Conservation (phyloP, 352 stramenopile genomes). For the Blastocystis sp. region DNA sequence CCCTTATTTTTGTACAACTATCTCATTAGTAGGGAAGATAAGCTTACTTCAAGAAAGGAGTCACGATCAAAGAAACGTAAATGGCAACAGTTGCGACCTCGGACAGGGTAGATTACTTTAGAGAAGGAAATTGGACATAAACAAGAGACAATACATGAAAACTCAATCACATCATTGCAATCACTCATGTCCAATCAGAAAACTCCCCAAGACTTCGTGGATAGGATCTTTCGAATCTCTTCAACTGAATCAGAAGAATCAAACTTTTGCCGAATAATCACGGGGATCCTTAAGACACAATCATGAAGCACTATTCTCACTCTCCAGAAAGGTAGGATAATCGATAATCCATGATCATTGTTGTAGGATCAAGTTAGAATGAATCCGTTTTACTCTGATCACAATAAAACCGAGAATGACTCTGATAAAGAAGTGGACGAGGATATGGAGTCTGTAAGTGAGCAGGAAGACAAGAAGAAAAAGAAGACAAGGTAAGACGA, state of each 20-base stretch:
- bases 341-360: no score
- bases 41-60: slow-evolving; percentile 14
- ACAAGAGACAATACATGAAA: slow-evolving; percentile 29
- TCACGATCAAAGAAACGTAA: slow-evolving; percentile 4
- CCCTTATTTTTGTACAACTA: slow-evolving; percentile 2
- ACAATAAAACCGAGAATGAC: background rate
- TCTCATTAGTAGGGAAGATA: background rate
- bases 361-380: background rate
- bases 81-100: background rate
- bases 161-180: background rate
- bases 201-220: no score
- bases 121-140: slow-evolving; percentile 31
- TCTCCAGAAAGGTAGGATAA: no score
- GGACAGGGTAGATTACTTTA: slow-evolving; percentile 11
- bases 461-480: background rate
- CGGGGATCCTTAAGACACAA: no score
- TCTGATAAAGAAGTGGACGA: background rate
- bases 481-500: background rate
- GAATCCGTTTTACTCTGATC: slow-evolving; percentile 49
- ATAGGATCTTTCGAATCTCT: no score
- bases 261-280: no score
- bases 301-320: no score
- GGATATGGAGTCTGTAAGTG: background rate
- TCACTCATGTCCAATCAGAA: background rate
- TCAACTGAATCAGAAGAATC: no score